A percentile compares a stretch with the other conserved stretches of the same genome.
phyloP scores from a whole-genome alignment of 2,329 filamentous ascomycete species.

The Coniochaeta ligniaria region DNA sequence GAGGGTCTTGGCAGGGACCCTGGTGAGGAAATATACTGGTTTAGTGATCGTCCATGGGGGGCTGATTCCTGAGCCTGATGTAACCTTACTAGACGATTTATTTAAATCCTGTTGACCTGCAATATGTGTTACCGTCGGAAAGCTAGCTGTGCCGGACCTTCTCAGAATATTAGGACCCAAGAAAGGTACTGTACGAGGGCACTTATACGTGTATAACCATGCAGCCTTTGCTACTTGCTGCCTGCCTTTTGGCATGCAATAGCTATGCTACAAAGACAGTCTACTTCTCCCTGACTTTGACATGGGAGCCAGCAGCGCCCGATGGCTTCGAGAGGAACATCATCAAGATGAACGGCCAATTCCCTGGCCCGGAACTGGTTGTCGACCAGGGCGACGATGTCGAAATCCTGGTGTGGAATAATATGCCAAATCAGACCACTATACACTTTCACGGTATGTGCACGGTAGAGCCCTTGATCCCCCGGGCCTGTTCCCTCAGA shows the following conservation, averaged over 20 bases:
- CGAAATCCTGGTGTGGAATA: background rate
- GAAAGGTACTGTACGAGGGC: too few species aligned
- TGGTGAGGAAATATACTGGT: too few species aligned
- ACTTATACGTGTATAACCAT: background rate
- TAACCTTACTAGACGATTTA: too few species aligned
- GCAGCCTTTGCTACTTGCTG: background rate
- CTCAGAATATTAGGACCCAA: too few species aligned
- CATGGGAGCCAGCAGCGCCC: background rate
- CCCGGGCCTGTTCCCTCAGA: background rate
- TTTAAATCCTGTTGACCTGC: too few species aligned
- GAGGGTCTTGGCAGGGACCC: too few species aligned
- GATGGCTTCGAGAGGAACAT: background rate
- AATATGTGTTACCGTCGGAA: too few species aligned
- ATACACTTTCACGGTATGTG: background rate
- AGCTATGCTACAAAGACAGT: background rate
- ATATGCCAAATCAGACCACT: background rate
- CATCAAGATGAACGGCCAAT: background rate
- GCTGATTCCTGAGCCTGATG: too few species aligned
- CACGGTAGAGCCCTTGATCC: background rate
- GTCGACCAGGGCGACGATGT: background rate
- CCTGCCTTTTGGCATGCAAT: background rate
- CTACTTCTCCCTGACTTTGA: background rate
- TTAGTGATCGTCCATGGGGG: too few species aligned
- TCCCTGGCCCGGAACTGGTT: background rate
- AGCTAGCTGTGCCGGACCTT: too few species aligned